Conservation (phyloP, 306 rosid genomes). For the Cucurbita moschata region DNA sequence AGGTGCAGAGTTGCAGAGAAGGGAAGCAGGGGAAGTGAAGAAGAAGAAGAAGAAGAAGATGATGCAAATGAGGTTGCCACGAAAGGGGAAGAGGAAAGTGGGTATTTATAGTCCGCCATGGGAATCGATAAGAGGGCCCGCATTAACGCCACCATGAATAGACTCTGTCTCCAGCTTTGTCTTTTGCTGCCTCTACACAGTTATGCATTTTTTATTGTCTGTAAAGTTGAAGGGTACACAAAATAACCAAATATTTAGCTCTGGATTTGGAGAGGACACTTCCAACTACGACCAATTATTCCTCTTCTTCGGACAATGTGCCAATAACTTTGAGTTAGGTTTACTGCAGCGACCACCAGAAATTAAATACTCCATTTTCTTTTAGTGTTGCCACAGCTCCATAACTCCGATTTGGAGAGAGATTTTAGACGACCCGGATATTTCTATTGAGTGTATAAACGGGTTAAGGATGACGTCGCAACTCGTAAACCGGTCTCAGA, state of each 20-base stretch:
- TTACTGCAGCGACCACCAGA: no score
- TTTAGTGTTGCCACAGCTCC: no score
- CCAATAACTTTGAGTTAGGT: no score
- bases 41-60: neutral
- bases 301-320: no score
- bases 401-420: no score
- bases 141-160: constrained; percentile 31
- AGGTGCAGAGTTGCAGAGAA: neutral
- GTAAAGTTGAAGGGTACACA: neutral
- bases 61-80: neutral
- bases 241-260: neutral
- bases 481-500: no score
- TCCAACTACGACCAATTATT: neutral
- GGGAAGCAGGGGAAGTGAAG: neutral
- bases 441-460: no score
- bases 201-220: neutral
- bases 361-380: no score
- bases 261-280: neutral
- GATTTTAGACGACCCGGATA: no score
- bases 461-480: no score
- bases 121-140: constrained; percentile 41
- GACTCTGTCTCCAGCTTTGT: neutral
- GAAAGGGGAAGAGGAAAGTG: constrained; percentile 15
- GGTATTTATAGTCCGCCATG: constrained; percentile 52
- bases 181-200: neutral